Percentiles rank a stretch among this genome's conserved stretches.
Conservation (phyloP, 225 moss, liverwort and hornwort species). For the Sphagnum contortum region DNA sequence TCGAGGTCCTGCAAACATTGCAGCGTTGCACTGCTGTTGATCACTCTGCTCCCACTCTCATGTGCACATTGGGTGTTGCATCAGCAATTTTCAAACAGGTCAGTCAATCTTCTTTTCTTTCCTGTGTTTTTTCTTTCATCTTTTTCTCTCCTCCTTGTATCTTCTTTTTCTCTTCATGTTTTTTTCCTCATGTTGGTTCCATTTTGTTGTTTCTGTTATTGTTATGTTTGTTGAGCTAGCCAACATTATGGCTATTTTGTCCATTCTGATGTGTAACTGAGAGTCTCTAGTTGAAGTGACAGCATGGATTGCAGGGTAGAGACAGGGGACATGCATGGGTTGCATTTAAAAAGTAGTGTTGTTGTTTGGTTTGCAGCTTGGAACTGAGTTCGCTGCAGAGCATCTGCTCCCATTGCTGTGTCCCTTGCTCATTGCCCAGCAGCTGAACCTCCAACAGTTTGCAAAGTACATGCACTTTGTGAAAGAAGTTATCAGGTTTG, state of each 20-base stretch:
- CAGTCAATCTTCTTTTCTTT: neutral
- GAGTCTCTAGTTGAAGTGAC: too few relatives aligned
- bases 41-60: constrained; percentile 86
- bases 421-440: constrained; percentile 78
- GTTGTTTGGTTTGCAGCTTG: constrained; percentile 43
- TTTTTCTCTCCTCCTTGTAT: too few relatives aligned
- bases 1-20: constrained; percentile 73
- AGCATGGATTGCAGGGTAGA: too few relatives aligned
- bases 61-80: constrained; percentile 91
- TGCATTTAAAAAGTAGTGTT: too few relatives aligned
- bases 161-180: too few relatives aligned
- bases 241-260: too few relatives aligned
- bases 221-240: too few relatives aligned
- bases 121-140: too few relatives aligned
- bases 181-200: too few relatives aligned
- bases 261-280: too few relatives aligned
- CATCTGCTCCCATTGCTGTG: constrained; percentile 79
- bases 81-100: constrained; percentile 93
- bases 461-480: constrained; percentile 98
- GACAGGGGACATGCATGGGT: too few relatives aligned
- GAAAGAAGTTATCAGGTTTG: constrained; percentile 84
- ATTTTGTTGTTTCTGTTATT: too few relatives aligned
- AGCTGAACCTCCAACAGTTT: constrained; percentile 90
- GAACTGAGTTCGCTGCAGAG: constrained; percentile 85
- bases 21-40: constrained; percentile 97